phyloP scores from a whole-genome alignment of 2,329 filamentous ascomycete genomes.

The Trichoderma atrobrunneum region DNA sequence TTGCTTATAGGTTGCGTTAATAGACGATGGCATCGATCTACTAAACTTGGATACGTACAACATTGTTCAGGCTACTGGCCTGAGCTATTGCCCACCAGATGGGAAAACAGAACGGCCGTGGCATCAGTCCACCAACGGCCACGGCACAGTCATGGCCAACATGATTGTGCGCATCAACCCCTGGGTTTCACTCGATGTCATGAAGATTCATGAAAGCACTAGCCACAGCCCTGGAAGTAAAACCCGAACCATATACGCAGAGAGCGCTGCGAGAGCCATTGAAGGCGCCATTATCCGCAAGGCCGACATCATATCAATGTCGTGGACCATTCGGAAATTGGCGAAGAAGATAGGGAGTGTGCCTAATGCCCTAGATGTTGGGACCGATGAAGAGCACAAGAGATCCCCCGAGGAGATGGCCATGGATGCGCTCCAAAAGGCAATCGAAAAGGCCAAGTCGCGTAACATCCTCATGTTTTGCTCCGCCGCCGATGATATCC shows the following conservation, averaged over 20 bases:
- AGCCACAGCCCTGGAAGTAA: background rate
- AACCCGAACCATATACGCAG: background rate
- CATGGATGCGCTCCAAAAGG: background rate
- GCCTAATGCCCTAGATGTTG: background rate
- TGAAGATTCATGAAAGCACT: background rate
- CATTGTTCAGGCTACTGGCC: background rate
- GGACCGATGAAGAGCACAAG: background rate
- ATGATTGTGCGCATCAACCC: background rate
- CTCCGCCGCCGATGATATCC: background rate
- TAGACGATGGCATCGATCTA: background rate
- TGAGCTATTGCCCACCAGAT: background rate
- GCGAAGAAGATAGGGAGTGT: background rate
- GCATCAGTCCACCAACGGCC: background rate
- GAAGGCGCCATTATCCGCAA: background rate
- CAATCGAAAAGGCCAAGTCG: background rate
- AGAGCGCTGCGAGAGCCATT: background rate
- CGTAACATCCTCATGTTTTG: background rate
- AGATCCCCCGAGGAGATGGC: background rate
- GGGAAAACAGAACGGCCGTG: background rate
- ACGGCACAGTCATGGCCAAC: slow-evolving; percentile 2
- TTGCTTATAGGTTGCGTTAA: background rate
- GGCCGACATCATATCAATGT: background rate
- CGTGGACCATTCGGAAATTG: background rate
- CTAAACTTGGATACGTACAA: background rate
- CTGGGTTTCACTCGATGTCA: background rate